These are phyloP conservation scores for Insectozyma bohioensis DNA, from an alignment of 1,139 yeast species.

Conservation along the genomic window DNA sequence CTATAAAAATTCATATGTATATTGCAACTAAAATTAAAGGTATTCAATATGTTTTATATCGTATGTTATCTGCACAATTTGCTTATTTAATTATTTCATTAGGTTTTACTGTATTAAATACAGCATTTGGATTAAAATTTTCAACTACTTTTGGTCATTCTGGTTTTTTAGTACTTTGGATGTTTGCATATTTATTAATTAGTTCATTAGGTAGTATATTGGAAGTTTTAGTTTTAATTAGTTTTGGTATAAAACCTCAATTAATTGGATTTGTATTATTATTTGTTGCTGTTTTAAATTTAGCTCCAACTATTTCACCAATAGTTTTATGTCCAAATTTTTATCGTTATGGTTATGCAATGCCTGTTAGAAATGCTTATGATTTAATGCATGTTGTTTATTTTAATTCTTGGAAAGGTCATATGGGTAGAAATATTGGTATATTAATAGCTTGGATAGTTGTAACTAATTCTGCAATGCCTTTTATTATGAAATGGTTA, in stretches of 20 bases:
- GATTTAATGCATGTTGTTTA: constrained; percentile 47
- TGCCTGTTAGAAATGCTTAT: constrained; percentile 50
- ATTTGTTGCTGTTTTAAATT: constrained; percentile 42
- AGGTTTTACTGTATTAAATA: constrained; percentile 39
- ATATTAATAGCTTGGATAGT: constrained; percentile 49
- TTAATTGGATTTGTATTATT: constrained; percentile 49
- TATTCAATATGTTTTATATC: constrained; percentile 35
- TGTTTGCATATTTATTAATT: constrained; percentile 43
- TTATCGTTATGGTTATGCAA: constrained; percentile 51
- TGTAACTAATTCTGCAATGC: constrained; percentile 35
- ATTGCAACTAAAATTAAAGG: constrained; percentile 35
- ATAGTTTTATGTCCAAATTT: constrained; percentile 45
- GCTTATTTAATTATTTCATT: constrained; percentile 44
- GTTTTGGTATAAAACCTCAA: constrained; percentile 41
- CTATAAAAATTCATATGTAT: constrained; percentile 25
- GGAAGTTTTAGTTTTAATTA: constrained; percentile 40
- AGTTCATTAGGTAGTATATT: constrained; percentile 52
- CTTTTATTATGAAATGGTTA: constrained; percentile 34
- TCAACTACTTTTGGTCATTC: constrained; percentile 38
- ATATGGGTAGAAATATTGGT: constrained; percentile 48
- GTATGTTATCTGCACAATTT: constrained; percentile 41
- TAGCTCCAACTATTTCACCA: constrained; percentile 50
- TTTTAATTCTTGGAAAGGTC: constrained; percentile 45
- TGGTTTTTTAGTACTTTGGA: constrained; percentile 53
- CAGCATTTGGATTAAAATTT: constrained; percentile 43